These are phyloP conservation scores for Leishmania aethiopica DNA, from an alignment of 208 protist genomes.

Conservation along the genomic window DNA sequence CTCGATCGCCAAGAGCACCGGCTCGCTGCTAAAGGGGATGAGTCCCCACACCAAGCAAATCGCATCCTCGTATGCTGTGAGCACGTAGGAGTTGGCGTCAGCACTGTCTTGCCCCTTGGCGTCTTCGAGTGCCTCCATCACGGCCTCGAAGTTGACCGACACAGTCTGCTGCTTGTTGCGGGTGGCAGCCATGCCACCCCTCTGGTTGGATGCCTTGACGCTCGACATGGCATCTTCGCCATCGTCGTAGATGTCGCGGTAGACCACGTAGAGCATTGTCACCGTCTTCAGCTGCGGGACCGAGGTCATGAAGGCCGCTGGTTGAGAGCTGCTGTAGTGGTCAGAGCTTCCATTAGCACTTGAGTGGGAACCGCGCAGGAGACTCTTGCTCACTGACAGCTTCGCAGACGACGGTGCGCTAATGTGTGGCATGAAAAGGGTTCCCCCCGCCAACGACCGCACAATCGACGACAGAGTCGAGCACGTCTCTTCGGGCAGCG, in stretches of 20 bases:
- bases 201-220: neutral
- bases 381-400: slow-evolving; percentile 17
- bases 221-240: neutral
- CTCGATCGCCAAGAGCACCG: slow-evolving; percentile 59
- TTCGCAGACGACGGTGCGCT: slow-evolving; percentile 4
- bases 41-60: slow-evolving; percentile 73
- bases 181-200: slow-evolving; percentile 13
- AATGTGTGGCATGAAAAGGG: slow-evolving; percentile 25
- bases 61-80: slow-evolving; percentile 59
- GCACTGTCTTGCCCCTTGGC: slow-evolving; percentile 25
- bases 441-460: slow-evolving; percentile 35
- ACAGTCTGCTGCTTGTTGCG: slow-evolving; percentile 35
- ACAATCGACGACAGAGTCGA: slow-evolving; percentile 47
- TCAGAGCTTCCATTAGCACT: slow-evolving; percentile 8
- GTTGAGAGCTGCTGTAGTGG: neutral
- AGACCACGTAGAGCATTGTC: slow-evolving; percentile 74
- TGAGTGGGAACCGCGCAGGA: slow-evolving; percentile 3
- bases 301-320: slow-evolving; percentile 9
- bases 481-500: slow-evolving; percentile 2
- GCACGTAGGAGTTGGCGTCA: slow-evolving; percentile 54
- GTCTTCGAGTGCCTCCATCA: slow-evolving; percentile 60
- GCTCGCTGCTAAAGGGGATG: slow-evolving; percentile 61
- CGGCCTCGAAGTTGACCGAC: slow-evolving; percentile 42
- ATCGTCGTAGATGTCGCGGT: slow-evolving; percentile 46
- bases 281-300: slow-evolving; percentile 64